phyloP scores from a whole-genome alignment of 192 early-diverging fungal species.

The Linderina pennispora region DNA sequence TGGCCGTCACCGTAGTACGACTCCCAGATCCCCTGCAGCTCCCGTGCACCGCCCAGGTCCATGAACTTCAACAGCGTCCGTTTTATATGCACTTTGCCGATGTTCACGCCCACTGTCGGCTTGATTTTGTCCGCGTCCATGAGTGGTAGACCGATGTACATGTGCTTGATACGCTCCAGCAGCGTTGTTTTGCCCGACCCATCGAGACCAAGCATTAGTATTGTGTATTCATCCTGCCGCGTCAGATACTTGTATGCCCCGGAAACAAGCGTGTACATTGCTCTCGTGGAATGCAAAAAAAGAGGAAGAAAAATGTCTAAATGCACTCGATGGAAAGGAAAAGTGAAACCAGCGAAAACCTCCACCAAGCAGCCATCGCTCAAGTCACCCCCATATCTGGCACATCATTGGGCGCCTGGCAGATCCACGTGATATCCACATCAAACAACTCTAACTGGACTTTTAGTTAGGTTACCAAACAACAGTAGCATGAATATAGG shows the following conservation, averaged over 20 bases:
- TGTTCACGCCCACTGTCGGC: slow-evolving; percentile 92
- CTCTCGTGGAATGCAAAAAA: neutral
- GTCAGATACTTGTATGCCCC: slow-evolving; percentile 88
- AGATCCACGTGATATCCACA: no score
- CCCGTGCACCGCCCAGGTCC: slow-evolving; percentile 90
- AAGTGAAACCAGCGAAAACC: no score
- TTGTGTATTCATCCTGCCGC: slow-evolving; percentile 84
- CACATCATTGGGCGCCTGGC: no score
- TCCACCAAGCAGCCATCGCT: no score
- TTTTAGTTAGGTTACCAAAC: no score
- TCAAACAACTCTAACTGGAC: no score
- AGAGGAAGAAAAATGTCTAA: neutral
- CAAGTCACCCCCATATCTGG: no score
- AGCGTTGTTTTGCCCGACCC: slow-evolving; percentile 99
- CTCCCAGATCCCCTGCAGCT: slow-evolving; percentile 86
- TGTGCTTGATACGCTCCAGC: slow-evolving; percentile 83
- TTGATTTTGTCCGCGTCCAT: slow-evolving; percentile 84
- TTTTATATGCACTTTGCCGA: slow-evolving; percentile 44
- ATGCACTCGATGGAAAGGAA: no score
- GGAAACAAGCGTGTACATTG: slow-evolving; percentile 88
- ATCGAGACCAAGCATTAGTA: slow-evolving; percentile 95
- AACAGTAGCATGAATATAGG: no score
- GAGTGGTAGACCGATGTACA: slow-evolving; percentile 64
- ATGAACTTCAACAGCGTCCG: slow-evolving; percentile 68
- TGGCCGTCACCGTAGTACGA: slow-evolving; percentile 93